Percentiles rank a stretch among this genome's conserved stretches.
These are phyloP conservation scores for Ochetophila trinervis DNA, from an alignment of 306 rosid species.

Conservation along the genomic window DNA sequence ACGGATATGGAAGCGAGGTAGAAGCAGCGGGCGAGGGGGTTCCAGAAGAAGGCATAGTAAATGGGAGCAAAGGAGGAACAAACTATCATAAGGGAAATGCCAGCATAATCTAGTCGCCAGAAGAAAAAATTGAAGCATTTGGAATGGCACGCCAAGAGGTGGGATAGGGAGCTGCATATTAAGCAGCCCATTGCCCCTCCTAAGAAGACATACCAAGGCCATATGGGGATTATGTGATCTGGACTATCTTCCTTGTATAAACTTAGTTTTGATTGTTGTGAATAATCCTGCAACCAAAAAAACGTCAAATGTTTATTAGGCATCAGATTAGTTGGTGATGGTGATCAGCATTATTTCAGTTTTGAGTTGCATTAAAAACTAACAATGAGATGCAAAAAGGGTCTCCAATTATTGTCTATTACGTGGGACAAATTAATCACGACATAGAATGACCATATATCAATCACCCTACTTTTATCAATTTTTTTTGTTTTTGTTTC, in stretches of 20 bases:
- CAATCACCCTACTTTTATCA: too few species aligned
- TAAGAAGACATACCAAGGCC: conserved; percentile 93
- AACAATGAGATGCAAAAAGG: neutral
- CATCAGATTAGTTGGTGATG: too few species aligned
- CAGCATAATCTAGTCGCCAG: conserved; percentile 93
- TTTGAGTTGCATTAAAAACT: too few species aligned
- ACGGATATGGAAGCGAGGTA: conserved; percentile 66
- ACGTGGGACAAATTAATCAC: too few species aligned
- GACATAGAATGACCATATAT: too few species aligned
- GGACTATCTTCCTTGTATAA: conserved; percentile 24
- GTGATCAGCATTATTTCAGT: neutral
- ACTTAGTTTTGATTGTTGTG: conserved; percentile 21
- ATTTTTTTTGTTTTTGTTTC: too few species aligned
- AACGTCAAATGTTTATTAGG: too few species aligned
- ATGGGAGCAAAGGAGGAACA: conserved; percentile 85
- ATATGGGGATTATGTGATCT: conserved; percentile 43
- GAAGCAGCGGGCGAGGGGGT: conserved; percentile 40
- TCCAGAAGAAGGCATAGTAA: conserved; percentile 72
- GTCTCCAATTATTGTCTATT: too few species aligned
- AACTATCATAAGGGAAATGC: conserved; percentile 83
- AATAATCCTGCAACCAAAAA: conserved; percentile 39
- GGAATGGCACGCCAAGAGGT: conserved; percentile 85
- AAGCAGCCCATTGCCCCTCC: conserved; percentile 85
- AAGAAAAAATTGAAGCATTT: conserved; percentile 63
- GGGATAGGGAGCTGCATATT: conserved; percentile 75